phyloP scores from a whole-genome alignment of 1,284 basidiomycete genomes.

The Microbotryum lychnidis-dioicae region DNA sequence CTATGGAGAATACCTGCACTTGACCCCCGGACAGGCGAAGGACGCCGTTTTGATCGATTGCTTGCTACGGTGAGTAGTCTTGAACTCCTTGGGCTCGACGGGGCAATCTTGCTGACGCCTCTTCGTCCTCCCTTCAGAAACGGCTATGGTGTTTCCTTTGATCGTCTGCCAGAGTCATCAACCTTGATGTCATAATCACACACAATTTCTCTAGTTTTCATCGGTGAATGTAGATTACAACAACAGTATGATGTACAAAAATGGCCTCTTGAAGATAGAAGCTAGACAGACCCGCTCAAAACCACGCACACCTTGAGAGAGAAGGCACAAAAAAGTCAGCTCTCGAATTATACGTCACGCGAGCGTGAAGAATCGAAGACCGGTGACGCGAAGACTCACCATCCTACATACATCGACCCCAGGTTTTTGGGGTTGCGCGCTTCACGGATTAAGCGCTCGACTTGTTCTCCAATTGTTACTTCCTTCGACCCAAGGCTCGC shows the following conservation, averaged over 20 bases:
- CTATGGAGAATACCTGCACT: conserved; percentile 16
- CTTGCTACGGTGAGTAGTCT: conserved; percentile 7
- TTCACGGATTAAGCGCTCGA: conserved; percentile 81
- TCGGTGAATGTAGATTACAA: too few relatives aligned
- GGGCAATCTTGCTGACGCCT: not conserved
- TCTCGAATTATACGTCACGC: not conserved
- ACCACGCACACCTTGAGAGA: conserved; percentile 2
- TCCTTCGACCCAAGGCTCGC: conserved; percentile 54
- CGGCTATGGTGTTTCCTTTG: conserved; percentile 17
- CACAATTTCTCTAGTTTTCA: too few relatives aligned
- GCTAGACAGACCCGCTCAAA: not conserved
- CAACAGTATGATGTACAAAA: too few relatives aligned
- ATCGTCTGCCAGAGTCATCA: not conserved
- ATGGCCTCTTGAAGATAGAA: too few relatives aligned
- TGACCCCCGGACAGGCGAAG: conserved; percentile 10
- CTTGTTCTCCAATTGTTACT: conserved; percentile 71
- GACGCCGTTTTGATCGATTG: conserved; percentile 8
- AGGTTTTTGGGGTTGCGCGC: conserved; percentile 66
- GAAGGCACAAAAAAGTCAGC: not conserved
- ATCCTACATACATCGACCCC: conserved; percentile 48
- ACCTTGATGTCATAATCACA: too few relatives aligned
- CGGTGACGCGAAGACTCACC: not conserved
- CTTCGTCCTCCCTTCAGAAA: conserved; percentile 1
- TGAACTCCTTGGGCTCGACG: not conserved
- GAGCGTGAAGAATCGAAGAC: too few relatives aligned